Evolutionary conservation across 257 asterid genomes (phyloP).

Genomic region (Scutellaria baicalensis): DNA sequence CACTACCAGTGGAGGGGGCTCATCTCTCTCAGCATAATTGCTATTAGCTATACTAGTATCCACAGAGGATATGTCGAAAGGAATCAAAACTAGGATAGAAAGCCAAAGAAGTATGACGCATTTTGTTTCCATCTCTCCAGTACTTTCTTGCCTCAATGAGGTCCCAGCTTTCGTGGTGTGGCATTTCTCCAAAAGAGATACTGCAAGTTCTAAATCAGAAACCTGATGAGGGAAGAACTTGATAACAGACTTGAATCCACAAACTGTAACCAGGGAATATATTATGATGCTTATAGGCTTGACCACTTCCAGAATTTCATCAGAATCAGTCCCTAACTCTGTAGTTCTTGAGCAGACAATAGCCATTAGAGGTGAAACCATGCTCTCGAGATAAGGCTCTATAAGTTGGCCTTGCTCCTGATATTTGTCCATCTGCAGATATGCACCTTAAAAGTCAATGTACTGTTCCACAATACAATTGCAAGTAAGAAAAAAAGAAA

Average conservation of each 20-base stretch:
- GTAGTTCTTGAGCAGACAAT: slow-evolving; percentile 69
- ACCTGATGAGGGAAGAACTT: slow-evolving; percentile 97
- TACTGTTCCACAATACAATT: neutral
- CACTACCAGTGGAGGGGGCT: slow-evolving; percentile 73
- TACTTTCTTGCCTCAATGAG: slow-evolving; percentile 88
- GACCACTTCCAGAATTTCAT: slow-evolving; percentile 60
- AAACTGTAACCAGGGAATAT: slow-evolving; percentile 84
- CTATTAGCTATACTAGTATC: slow-evolving; percentile 65
- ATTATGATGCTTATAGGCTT: slow-evolving; percentile 77
- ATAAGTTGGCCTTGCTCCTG: slow-evolving; percentile 94
- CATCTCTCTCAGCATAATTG: slow-evolving; percentile 31
- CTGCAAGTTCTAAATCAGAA: slow-evolving; percentile 94
- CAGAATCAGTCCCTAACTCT: slow-evolving; percentile 53
- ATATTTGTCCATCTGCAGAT: slow-evolving; percentile 85
- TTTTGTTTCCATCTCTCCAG: slow-evolving; percentile 97
- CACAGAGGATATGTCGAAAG: slow-evolving; percentile 86
- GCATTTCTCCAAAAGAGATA: slow-evolving; percentile 77
- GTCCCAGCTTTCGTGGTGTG: slow-evolving; percentile 49
- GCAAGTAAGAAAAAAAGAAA: neutral
- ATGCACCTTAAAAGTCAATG: slow-evolving; percentile 13
- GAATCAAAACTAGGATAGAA: slow-evolving; percentile 86
- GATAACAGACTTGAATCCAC: slow-evolving; percentile 90
- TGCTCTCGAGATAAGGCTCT: slow-evolving; percentile 92
- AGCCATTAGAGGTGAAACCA: slow-evolving; percentile 80
- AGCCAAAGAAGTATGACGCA: slow-evolving; percentile 89